Conservation (phyloP, 176 grass and related monocot species). For the Tillandsia fasciculata region DNA sequence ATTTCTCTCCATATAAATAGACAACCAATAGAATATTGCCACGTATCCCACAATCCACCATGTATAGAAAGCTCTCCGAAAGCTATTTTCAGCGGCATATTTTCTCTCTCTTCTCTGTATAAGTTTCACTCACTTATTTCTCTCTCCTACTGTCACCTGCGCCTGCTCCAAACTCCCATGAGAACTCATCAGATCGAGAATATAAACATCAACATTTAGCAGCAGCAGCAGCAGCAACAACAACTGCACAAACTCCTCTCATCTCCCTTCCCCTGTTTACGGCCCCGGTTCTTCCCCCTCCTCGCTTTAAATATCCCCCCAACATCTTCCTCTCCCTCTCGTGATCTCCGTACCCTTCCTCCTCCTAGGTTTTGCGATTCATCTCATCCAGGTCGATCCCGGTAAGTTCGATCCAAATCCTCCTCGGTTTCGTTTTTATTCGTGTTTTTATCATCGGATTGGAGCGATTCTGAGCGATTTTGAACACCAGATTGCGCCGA, state of each 20-base stretch:
- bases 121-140: no score
- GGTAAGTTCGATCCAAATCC: no score
- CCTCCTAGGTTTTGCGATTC: background rate
- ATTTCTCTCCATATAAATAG: no score
- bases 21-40: background rate
- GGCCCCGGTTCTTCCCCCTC: slow-evolving; percentile 26
- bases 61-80: background rate
- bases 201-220: no score
- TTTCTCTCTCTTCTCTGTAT: no score
- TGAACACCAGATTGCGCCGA: background rate
- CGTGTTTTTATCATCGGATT: background rate
- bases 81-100: background rate
- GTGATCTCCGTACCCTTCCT: background rate
- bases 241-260: background rate
- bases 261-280: slow-evolving; percentile 22
- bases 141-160: no score
- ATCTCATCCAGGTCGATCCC: background rate
- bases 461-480: background rate
- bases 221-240: no score
- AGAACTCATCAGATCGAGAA: background rate
- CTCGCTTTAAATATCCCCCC: background rate
- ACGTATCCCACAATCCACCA: background rate
- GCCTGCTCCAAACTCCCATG: background rate
- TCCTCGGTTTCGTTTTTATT: no score
- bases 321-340: background rate